Base-by-base conservation (phyloP, 805 yeast genomes). In the Kregervanrija delftensis region DNA sequence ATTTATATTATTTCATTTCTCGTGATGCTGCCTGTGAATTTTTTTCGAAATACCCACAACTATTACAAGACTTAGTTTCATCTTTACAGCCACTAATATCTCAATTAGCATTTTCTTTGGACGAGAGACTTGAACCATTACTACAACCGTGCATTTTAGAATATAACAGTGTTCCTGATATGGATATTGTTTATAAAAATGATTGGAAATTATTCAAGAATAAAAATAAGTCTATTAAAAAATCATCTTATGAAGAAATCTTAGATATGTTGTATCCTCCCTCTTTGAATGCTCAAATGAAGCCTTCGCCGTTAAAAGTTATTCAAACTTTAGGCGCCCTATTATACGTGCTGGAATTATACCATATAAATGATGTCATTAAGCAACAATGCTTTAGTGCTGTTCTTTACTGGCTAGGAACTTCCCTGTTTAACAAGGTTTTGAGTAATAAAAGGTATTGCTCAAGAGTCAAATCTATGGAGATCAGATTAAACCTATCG, bases 261-360 rank as follows among this genome's bases (percentile, higher is more conserved):
- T 67, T 82, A 38, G 74, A 79, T 44, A 84, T 81, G 76, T 67
- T 88, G 45, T 82, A 83, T 50, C 98, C 98, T 5, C 98, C 98
- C 2, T 70, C 91, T 0, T 77, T 86, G 15, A 72, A 77, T 39
- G 84, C 86, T 46, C 83, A 87, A 57, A 80, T 85, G 73, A 81
- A 79, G 58, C 96, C 96, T 3, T 87, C 97, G 0, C 99, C 99
- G 0, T 69, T 90, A 43, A 81, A 79, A 53, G 74, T 90, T 43
- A 79, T 90, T 22, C 95, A 93, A 55, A 83, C 90, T 1, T 72
- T 93, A 47, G 95, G 96, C 30, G 96, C 98, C 0, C 71, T 95
- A 43, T 73, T 88, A 37, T 88, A 90, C 56, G 91, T 93, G 3
- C 71, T 90, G 56, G 88, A 85, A 44, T 65, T 91, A 35, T 95